Base-by-base conservation (phyloP, 2,329 filamentous ascomycete genomes). In the Ascochyta viciae-villosae region DNA sequence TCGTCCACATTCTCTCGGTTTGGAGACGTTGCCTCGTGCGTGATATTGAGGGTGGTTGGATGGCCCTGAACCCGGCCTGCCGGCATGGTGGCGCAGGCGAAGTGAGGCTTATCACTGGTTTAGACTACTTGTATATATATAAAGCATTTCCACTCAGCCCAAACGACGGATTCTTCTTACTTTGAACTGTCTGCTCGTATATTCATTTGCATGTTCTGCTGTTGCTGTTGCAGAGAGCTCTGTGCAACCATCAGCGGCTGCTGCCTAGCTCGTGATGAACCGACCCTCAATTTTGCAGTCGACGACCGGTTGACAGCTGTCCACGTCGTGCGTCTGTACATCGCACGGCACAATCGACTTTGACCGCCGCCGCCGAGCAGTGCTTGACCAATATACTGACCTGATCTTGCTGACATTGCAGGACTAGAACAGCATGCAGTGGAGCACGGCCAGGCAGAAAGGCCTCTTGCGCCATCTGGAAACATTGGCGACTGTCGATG, bases 41-140 rank as follows among this genome's bases (percentile, higher is more conserved):
- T 48, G 58, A 66, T 57, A 31, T 64, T 51, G 56, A 62, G 61
- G 62, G 61, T 66, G 68, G 62, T 67, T 60, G 63, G 39, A 47
- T 42, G 37, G 15, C 38, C 23, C 46, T 50, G 31, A 38, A 56
- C 45, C 47, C 53, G 60, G 57, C 60, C 58, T 52, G 45, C 50
- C 58, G 54, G 53, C 40, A 56, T 49, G 44, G 65, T 68, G 70
- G 69, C 70, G 65, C 64, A 58, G 58, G 41, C 39, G 42, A 60
- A 61, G 64, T 73, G 71, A 74, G 71, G 72, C 71, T 69, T 69
- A 73, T 70, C 70, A 66, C 58, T 62, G n/a, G 35, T 45, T 34
- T 19, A 33, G 24, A 23, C 22, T 19, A 57, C 38, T 13, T 31
- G 10, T 26, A 19, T 41, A 57, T 65, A 68, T 60, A 59, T 48